Conservation (phyloP, 768 basidiomycete genomes). For the Auricularia sp. region DNA sequence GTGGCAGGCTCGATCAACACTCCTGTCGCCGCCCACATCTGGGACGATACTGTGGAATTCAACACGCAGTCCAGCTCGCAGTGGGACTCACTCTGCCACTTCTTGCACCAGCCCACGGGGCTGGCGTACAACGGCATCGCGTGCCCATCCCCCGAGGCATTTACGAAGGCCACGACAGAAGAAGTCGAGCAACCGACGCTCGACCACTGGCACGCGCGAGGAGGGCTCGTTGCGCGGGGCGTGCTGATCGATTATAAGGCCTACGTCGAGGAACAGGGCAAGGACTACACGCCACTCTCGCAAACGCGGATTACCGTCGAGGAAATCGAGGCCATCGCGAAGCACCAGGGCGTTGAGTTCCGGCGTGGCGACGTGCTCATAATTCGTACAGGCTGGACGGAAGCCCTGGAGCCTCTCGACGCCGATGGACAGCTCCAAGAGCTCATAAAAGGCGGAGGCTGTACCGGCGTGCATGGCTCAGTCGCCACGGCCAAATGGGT, state of each 20-base stretch:
- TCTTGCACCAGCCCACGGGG: slow-evolving; percentile 28
- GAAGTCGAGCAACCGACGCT: neutral
- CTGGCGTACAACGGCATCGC: slow-evolving; percentile 4
- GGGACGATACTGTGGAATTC: neutral
- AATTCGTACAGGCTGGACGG: slow-evolving; percentile 52
- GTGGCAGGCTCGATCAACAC: slow-evolving; percentile 12
- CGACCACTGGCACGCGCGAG: neutral
- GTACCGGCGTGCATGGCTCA: slow-evolving; percentile 14
- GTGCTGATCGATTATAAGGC: slow-evolving; percentile 56
- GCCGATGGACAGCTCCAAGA: neutral
- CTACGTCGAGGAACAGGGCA: slow-evolving; percentile 33
- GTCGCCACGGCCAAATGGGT: neutral
- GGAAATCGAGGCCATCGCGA: slow-evolving; percentile 50
- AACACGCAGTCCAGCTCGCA: slow-evolving; percentile 65
- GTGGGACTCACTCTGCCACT: slow-evolving; percentile 60
- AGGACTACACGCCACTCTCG: slow-evolving; percentile 51
- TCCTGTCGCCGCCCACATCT: slow-evolving; percentile 13
- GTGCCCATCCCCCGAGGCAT: neutral
- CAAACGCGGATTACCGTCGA: slow-evolving; percentile 41
- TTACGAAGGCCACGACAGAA: neutral
- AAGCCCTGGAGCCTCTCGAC: slow-evolving; percentile 11
- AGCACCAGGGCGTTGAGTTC: slow-evolving; percentile 48
- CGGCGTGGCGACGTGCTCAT: slow-evolving; percentile 51
- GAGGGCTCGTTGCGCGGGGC: slow-evolving; percentile 53
- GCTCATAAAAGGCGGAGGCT: slow-evolving; percentile 28